Conservation (phyloP, 768 basidiomycete species). For the Termitomyces sp. region DNA sequence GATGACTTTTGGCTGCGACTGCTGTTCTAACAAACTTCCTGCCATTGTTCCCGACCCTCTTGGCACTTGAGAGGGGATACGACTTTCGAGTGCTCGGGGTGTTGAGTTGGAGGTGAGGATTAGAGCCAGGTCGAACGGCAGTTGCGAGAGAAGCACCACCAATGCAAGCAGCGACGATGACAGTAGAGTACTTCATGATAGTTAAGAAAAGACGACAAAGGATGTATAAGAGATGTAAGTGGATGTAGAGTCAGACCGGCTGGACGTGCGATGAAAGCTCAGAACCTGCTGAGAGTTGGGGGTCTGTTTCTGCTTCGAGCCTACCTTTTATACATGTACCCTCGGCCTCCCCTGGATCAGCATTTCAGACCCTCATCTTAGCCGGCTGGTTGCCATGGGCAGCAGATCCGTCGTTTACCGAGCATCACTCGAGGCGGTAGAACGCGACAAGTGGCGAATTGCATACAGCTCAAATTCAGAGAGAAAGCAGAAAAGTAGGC, state of each 20-base stretch:
- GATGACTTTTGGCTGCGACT: not conserved
- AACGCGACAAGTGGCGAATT: no score
- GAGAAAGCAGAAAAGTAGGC: not conserved
- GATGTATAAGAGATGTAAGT: not conserved
- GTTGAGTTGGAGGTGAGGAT: not conserved
- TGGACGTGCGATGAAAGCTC: conserved; percentile 8
- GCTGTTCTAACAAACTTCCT: not conserved
- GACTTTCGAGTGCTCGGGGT: not conserved
- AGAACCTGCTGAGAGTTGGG: conserved; percentile 15
- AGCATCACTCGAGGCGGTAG: not conserved
- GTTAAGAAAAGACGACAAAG: not conserved
- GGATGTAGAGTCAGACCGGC: conserved; percentile 12
- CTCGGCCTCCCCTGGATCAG: not conserved
- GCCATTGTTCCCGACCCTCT: no score
- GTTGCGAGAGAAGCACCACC: conserved; percentile 10
- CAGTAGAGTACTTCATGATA: conserved; percentile 14
- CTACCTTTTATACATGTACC: conserved; percentile 1
- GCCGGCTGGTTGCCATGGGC: not conserved
- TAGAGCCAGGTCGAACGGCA: not conserved
- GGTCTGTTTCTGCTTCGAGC: not conserved
- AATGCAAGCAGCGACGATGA: conserved; percentile 9
- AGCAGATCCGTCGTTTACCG: not conserved
- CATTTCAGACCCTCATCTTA: not conserved
- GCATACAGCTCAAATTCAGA: not conserved
- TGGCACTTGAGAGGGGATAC: not conserved